A percentile compares a stretch with the other conserved stretches of the same genome.
phyloP scores from a whole-genome alignment of 768 basidiomycete genomes.

The Mycena alexandri region DNA sequence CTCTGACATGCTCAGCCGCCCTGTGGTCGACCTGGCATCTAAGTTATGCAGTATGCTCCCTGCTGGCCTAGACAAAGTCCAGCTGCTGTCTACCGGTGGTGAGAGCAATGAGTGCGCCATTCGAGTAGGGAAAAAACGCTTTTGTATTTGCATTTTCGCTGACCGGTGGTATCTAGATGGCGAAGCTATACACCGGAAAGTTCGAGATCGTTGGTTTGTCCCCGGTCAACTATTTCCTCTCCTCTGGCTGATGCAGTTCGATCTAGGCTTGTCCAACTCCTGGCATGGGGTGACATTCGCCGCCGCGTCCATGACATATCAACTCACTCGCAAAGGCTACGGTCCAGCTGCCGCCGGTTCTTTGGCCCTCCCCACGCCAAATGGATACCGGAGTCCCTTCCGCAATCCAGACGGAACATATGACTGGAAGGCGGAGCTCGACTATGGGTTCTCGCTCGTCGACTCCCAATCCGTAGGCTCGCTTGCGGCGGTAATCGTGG shows the following conservation, averaged over 20 bases:
- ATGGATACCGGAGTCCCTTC: slow-evolving; percentile 40
- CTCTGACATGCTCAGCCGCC: slow-evolving; percentile 37
- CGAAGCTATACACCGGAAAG: slow-evolving; percentile 40
- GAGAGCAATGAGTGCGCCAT: slow-evolving; percentile 40
- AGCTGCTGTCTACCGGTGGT: slow-evolving; percentile 34
- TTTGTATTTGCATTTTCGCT: neutral
- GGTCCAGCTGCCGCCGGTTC: slow-evolving; percentile 39
- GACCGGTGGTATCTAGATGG: slow-evolving; percentile 28
- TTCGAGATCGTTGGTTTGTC: slow-evolving; percentile 41
- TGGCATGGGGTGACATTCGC: slow-evolving; percentile 41
- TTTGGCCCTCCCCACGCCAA: slow-evolving; percentile 39
- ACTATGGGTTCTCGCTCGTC: slow-evolving; percentile 39
- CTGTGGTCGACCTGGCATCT: slow-evolving; percentile 36
- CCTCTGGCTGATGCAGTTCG: neutral
- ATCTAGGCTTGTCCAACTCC: slow-evolving; percentile 38
- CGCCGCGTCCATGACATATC: slow-evolving; percentile 42
- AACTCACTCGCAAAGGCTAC: slow-evolving; percentile 39
- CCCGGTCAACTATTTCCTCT: neutral
- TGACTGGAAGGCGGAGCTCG: slow-evolving; percentile 40
- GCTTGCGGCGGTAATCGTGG: slow-evolving; percentile 41
- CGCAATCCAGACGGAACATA: slow-evolving; percentile 39
- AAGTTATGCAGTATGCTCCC: slow-evolving; percentile 35
- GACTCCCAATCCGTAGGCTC: slow-evolving; percentile 38
- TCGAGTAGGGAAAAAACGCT: slow-evolving; percentile 20
- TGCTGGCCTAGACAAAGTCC: slow-evolving; percentile 40